These are phyloP conservation scores for Penicillium sclerotiorum DNA, from an alignment of 2,329 filamentous ascomycete species.

Conservation along the genomic window DNA sequence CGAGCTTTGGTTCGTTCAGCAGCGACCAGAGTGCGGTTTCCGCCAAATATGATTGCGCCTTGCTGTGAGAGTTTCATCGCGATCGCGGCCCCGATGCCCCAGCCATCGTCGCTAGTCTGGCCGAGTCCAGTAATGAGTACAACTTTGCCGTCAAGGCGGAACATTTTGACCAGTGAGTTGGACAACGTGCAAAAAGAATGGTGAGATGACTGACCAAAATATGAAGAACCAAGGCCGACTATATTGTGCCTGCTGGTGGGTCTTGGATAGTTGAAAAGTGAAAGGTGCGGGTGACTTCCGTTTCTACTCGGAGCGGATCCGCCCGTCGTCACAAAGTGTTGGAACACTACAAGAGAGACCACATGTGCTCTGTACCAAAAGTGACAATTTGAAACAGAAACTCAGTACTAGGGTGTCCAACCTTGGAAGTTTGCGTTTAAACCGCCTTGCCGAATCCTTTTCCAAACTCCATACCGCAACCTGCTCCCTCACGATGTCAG, in stretches of 20 bases:
- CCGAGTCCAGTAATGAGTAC: conserved; percentile 12
- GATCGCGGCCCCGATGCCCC: conserved; percentile 14
- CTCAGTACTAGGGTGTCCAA: no score
- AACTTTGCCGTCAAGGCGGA: conserved; percentile 18
- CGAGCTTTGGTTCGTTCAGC: conserved; percentile 9
- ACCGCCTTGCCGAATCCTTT: no score
- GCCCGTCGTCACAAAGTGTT: neutral
- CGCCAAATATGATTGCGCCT: conserved; percentile 9
- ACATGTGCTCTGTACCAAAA: no score
- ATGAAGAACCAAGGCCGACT: neutral
- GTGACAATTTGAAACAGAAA: no score
- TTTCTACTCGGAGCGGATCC: neutral
- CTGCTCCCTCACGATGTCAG: neutral
- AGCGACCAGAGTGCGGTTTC: conserved; percentile 8
- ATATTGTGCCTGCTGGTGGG: neutral
- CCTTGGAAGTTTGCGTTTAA: no score
- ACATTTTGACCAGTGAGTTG: conserved; percentile 8
- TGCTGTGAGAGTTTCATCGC: conserved; percentile 8
- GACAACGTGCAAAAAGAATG: neutral
- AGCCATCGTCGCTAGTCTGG: conserved; percentile 13
- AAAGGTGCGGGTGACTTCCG: neutral
- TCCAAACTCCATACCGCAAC: no score
- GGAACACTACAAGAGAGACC: neutral
- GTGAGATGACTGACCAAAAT: neutral
- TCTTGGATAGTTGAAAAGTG: neutral